Evolutionary conservation across 352 stramenopile genomes (phyloP), one percentile per base, ranked within the genome.

Genomic region (Chrysophaeum taylorii): DNA sequence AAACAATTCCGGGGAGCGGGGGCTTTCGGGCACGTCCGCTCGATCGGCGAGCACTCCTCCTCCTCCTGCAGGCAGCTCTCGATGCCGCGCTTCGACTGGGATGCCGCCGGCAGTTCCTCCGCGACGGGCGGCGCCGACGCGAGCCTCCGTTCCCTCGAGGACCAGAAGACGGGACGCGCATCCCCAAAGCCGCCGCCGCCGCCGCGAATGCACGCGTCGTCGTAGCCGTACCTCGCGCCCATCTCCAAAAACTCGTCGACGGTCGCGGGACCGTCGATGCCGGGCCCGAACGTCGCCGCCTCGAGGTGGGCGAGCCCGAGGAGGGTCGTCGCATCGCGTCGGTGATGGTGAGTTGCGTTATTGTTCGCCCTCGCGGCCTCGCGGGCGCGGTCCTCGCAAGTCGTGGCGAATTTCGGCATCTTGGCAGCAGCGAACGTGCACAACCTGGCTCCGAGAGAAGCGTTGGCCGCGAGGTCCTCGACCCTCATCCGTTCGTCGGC

Each of bases 251-350:
- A 31, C 21, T 16, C 36, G 12, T 25, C 33, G 1, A 66, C 16
- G 16, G 57, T 66, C 18, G 57, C 57, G 2, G 57, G 57, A 23
- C 57, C 57, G 57, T 66, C 57, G 31, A 66, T 25, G 33, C n/a
- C 9, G 33, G 57, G 21, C 33, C 33, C 33, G 12, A 9, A 66
- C 33, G 33, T 25, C 15, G 57, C 57, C 2, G 23, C 5, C 33
- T 45, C 33, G 12, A 66, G 57, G 36, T 66, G 14, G 1, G 2
- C 21, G 33, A 15, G 36, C 31, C 33, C 25, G 18, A 60, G 25
- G 9, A 60, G 5, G 25, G 48, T 9, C 48, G n/a, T n/a, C n/a
- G n/a, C n/a, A n/a, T n/a, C n/a, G n/a, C n/a, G n/a, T n/a, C n/a
- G n/a, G n/a, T n/a, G n/a, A n/a, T n/a, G n/a, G n/a, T n/a, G n/a